phyloP scores from a whole-genome alignment of 257 asterid genomes.

The Scutellaria baicalensis region DNA sequence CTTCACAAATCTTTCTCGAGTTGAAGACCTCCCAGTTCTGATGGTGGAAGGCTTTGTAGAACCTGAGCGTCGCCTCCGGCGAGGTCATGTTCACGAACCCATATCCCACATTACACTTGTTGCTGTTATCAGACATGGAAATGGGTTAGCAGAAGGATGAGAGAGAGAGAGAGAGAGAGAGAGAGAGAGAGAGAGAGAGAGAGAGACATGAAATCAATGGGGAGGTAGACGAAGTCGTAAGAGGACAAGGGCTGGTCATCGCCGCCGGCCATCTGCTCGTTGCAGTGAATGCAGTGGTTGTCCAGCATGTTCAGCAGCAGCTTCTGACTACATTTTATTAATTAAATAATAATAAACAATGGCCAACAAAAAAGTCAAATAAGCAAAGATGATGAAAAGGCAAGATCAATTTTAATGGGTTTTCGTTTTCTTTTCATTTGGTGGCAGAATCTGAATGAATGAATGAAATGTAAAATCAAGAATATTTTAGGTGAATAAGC shows the following conservation, averaged over 20 bases:
- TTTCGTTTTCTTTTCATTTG: background rate
- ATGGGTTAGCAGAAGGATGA: background rate
- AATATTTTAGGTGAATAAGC: conserved; percentile 28
- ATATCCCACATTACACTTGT: conserved; percentile 97
- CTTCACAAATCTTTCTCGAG: conserved; percentile 90
- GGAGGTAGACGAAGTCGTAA: conserved; percentile 92
- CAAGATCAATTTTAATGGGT: background rate
- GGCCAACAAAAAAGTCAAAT: conserved; percentile 4
- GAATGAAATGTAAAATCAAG: background rate
- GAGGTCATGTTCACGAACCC: conserved; percentile 99
- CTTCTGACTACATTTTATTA: conserved; percentile 67
- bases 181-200: background rate
- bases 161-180: background rate
- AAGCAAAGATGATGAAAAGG: background rate
- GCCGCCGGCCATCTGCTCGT: conserved; percentile 78
- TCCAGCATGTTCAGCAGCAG: conserved; percentile 94
- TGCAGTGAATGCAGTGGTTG: conserved; percentile 96
- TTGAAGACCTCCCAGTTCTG: conserved; percentile 96
- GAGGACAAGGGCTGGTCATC: conserved; percentile 78
- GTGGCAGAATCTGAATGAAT: background rate
- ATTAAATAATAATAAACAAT: background rate
- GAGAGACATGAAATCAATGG: conserved; percentile 82
- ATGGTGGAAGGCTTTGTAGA: conserved; percentile 85
- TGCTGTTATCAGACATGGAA: conserved; percentile 16
- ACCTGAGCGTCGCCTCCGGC: conserved; percentile 83